Conservation (phyloP, 306 rosid species). For the Leucaena leucocephala region DNA sequence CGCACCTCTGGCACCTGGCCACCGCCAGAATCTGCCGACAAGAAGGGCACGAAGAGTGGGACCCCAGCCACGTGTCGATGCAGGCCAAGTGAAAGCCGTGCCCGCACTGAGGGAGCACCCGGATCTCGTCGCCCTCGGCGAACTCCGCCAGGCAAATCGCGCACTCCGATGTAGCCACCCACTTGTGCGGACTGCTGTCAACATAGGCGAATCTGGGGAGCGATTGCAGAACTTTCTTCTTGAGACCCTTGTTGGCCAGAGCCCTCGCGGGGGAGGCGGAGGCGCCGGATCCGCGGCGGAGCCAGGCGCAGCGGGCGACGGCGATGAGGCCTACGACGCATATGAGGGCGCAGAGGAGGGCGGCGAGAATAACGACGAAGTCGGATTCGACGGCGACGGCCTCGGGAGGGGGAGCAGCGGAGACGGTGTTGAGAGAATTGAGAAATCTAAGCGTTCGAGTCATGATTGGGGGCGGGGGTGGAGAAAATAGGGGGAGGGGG, state of each 20-base stretch:
- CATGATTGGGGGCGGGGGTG: constrained; percentile 36
- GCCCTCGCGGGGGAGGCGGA: constrained; percentile 33
- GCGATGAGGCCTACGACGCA: constrained; percentile 78
- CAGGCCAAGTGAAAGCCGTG: constrained; percentile 70
- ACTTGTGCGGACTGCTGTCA: constrained; percentile 30
- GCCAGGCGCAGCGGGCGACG: constrained; percentile 85
- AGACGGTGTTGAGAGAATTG: constrained; percentile 18
- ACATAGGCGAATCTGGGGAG: constrained; percentile 67
- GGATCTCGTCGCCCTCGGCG: constrained; percentile 64
- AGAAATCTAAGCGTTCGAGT: constrained; percentile 50
- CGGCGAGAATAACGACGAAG: constrained; percentile 75
- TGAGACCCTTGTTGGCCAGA: constrained; percentile 66
- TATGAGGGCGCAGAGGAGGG: constrained; percentile 76
- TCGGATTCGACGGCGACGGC: constrained; percentile 62
- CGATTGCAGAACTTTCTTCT: constrained; percentile 78
- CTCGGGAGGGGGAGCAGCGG: constrained; percentile 65
- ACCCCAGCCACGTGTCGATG: constrained; percentile 74
- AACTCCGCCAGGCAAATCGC: constrained; percentile 75
- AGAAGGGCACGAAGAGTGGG: constrained; percentile 80
- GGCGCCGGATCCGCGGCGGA: constrained; percentile 52
- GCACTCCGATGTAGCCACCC: constrained; percentile 64
- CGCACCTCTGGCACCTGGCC: constrained; percentile 73
- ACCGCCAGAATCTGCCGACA: constrained; percentile 70
- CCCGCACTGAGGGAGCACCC: constrained; percentile 74
- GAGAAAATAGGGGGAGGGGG: constrained; percentile 19